Evolutionary conservation across 2,329 filamentous ascomycete genomes (phyloP).

Genomic region (Penicillium vulpinum): DNA sequence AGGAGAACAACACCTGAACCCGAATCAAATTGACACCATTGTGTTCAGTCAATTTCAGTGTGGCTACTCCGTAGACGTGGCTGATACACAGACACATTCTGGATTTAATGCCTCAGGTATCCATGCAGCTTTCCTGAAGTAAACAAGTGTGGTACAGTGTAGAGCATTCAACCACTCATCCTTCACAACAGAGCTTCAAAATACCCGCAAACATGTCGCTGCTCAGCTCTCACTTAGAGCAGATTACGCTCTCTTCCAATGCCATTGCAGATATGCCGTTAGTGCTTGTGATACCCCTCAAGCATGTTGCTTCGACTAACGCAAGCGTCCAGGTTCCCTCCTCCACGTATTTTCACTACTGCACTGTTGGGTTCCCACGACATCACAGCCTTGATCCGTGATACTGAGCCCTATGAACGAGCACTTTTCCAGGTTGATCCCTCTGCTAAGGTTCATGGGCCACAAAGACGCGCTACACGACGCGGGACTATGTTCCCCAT

Average conservation of each 20-base stretch:
- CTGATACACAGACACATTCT: not conserved
- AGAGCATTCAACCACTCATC: not conserved
- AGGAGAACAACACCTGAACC: not conserved
- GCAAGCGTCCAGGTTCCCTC: conserved; percentile 66
- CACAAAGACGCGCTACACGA: conserved; percentile 48
- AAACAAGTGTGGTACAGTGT: conserved; percentile 4
- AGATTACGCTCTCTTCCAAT: conserved; percentile 73
- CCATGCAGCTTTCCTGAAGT: conserved; percentile 6
- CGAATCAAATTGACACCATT: not conserved
- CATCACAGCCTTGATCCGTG: conserved; percentile 90
- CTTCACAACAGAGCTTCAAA: not conserved
- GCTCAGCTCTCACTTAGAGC: conserved; percentile 70
- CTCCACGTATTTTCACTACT: conserved; percentile 93
- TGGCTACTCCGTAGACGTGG: not conserved
- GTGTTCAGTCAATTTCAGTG: not conserved
- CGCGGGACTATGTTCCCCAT: conserved; percentile 52
- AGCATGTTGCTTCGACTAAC: conserved; percentile 7
- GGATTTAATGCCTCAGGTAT: conserved; percentile 8
- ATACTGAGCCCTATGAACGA: conserved; percentile 91
- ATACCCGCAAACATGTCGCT: conserved; percentile 59
- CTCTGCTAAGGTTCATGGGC: conserved; percentile 54
- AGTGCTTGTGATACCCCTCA: conserved; percentile 26
- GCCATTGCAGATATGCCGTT: conserved; percentile 75
- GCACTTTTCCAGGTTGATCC: conserved; percentile 91
- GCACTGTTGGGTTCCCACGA: conserved; percentile 84